A percentile compares a stretch with the other conserved stretches of the same genome.
Evolutionary conservation across 2,329 filamentous ascomycete species (phyloP).

Genomic region (Sporothrix luriei): DNA sequence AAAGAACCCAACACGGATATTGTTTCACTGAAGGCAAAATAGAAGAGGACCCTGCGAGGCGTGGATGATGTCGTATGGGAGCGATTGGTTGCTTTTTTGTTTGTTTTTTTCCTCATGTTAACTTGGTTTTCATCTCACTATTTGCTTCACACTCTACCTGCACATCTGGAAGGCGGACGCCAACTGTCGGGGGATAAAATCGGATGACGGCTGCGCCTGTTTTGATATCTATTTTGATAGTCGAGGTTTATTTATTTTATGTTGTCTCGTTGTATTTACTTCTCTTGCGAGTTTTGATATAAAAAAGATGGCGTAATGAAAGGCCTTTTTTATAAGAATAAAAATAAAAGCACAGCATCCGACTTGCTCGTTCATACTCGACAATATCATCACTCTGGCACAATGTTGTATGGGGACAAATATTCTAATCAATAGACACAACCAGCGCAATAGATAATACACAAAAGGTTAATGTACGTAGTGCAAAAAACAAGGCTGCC

Average conservation of each 20-base stretch:
- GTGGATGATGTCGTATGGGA: slow-evolving; percentile 10
- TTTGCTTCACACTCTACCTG: slow-evolving; percentile 3
- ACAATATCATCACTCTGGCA: background rate
- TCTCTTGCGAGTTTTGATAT: background rate
- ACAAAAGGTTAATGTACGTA: background rate
- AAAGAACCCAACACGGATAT: slow-evolving; percentile 42
- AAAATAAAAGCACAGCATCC: background rate
- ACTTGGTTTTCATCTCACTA: background rate
- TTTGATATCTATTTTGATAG: slow-evolving; percentile 10
- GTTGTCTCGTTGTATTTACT: background rate
- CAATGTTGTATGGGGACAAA: background rate
- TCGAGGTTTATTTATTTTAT: background rate
- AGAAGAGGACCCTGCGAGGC: background rate
- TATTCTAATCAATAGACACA: background rate
- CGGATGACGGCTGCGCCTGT: background rate
- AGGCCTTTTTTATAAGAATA: no score
- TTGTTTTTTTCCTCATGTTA: background rate
- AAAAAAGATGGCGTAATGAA: no score
- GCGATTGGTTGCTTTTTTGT: slow-evolving; percentile 11
- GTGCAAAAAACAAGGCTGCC: background rate
- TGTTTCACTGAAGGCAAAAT: slow-evolving; percentile 47
- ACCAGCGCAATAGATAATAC: no score
- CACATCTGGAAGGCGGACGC: slow-evolving; percentile 16
- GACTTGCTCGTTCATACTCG: no score
- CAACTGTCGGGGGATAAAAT: slow-evolving; percentile 1